Evolutionary conservation across 306 rosid species (phyloP).

Genomic region (Rosa persica): DNA sequence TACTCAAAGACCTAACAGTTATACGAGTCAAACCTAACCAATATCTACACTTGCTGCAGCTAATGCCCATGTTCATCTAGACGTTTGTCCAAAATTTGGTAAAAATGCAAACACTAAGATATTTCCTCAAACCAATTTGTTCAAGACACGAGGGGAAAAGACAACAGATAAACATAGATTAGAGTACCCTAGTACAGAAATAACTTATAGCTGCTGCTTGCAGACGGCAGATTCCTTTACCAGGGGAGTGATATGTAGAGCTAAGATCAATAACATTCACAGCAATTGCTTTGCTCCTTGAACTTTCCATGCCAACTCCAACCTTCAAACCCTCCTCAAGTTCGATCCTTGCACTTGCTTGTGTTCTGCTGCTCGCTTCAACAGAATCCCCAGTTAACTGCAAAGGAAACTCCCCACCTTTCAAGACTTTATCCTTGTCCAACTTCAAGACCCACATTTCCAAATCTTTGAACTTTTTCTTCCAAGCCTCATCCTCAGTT

Average conservation of each 20-base stretch:
- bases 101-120: not conserved
- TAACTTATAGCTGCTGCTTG: conserved; percentile 33
- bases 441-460: no score
- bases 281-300: conserved; percentile 3
- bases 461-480: no score
- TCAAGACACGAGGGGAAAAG: not conserved
- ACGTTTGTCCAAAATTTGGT: not conserved
- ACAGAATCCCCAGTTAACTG: not conserved
- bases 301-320: conserved; percentile 8
- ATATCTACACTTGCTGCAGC: not conserved
- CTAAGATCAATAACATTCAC: conserved; percentile 11
- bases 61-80: not conserved
- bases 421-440: conserved; percentile 12
- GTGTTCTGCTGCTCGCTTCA: not conserved
- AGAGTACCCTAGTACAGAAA: not conserved
- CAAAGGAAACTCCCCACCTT: conserved; percentile 2
- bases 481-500: no score
- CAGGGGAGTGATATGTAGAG: conserved; percentile 2
- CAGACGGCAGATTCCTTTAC: conserved; percentile 16
- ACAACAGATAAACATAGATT: not conserved
- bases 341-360: not conserved
- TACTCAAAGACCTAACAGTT: not conserved
- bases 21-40: not conserved
- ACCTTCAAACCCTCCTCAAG: conserved; percentile 18
- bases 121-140: not conserved